Percentiles rank a stretch among this genome's conserved stretches.
Conservation (phyloP, 2,329 filamentous ascomycete species). For the Trichophyton simii region DNA sequence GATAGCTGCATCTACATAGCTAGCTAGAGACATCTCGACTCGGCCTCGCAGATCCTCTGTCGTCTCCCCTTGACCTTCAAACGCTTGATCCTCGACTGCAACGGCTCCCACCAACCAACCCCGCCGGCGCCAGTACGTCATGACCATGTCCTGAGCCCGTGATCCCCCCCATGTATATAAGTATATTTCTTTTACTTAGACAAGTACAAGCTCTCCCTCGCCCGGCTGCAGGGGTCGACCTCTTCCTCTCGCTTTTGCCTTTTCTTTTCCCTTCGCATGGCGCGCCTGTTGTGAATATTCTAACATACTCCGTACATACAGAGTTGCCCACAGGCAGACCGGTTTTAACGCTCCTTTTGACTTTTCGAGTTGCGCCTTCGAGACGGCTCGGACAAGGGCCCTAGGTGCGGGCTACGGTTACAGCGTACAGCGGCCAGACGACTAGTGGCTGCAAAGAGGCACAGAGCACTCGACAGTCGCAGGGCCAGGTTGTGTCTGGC, state of each 20-base stretch:
- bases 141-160: neutral
- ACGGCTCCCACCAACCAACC: neutral
- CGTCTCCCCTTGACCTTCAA: too few species aligned
- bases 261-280: neutral
- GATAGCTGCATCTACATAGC: too few species aligned
- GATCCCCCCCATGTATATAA: too few species aligned
- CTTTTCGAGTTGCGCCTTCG: neutral
- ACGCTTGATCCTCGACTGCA: too few species aligned
- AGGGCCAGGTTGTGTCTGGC: neutral
- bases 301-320: neutral
- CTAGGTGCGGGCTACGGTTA: neutral
- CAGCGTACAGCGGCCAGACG: neutral
- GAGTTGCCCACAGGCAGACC: too few species aligned
- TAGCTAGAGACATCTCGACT: too few species aligned
- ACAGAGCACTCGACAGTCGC: neutral
- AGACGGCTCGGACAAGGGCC: neutral
- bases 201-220: neutral
- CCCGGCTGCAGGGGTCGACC: neutral
- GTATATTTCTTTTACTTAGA: neutral
- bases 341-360: neutral
- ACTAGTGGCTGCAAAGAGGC: conserved; percentile 1
- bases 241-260: neutral
- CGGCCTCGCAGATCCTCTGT: too few species aligned
- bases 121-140: neutral
- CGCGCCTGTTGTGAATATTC: neutral